Evolutionary conservation across 1,284 basidiomycete genomes (phyloP), one percentile per base, ranked within the genome.

Genomic region (Malassezia cuniculi): DNA sequence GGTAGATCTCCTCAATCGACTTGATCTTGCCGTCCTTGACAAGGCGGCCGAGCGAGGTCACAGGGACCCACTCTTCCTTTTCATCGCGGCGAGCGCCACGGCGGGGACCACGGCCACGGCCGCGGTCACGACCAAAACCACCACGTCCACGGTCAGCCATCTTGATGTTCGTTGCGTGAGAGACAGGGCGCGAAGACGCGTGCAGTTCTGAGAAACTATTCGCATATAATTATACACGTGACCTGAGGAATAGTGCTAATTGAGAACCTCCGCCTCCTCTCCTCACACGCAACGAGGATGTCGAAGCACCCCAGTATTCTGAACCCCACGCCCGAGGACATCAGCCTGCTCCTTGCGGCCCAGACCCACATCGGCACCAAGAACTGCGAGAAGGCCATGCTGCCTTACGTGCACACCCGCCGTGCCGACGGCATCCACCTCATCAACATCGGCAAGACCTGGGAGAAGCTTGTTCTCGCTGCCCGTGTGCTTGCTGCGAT

Each of bases 1-100:
- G 85, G 76, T 97, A 99, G 74, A 97, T 94, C 71, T 99, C 93
- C 72, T 99, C 93, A 79, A 99, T 93, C 35, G 87, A 94, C 75
- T 93, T 94, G 77, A 99, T 94, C 76, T 97, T 97, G 68, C 89
- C 89, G 68, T 95, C 93, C 75, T 94, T 95, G 41, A 95, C 90
- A 65, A 99, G 80, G 72, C 90, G 89, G 53, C 90, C 90, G 60
- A 99, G 84, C 72, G 95, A 95, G 71, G 90, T 97, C 71, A 97
- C 93, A 66, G 90, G 90, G 54, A 82, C 89, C 95, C 74, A 66
- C 53, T 64, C 60, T 47, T 95, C 89, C 77, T 95, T 94, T 74
- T 95, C 90, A 67, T 95, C 90, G 74, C 89, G 90, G 75, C 86
- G 85, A 55, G 82, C 84, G 53, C 90, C 89, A 67, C 90, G 83